Conservation (phyloP, 352 stramenopile species). For the Pythium apleroticum region DNA sequence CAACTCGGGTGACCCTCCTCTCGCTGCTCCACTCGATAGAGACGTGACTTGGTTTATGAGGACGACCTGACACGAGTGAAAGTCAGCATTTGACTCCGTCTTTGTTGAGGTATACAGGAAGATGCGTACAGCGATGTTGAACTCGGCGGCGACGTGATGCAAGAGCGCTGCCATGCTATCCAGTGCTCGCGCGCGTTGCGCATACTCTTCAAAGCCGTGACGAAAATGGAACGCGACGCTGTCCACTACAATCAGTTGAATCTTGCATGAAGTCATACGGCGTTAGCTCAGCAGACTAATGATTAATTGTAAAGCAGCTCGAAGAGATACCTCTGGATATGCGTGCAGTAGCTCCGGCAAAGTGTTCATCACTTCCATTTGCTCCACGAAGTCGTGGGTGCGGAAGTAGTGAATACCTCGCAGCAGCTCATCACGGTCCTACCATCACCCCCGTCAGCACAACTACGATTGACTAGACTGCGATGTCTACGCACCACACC, state of each 20-base stretch:
- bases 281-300: no score
- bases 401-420: conserved; percentile 73
- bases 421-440: conserved; percentile 82
- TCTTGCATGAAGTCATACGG: no score
- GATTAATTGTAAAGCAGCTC: no score
- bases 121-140: conserved; percentile 41
- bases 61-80: conserved; percentile 38
- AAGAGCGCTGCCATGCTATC: conserved; percentile 74
- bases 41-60: conserved; percentile 78
- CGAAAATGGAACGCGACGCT: conserved; percentile 94
- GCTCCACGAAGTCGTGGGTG: conserved; percentile 87
- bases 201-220: conserved; percentile 79
- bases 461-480: no score
- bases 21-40: conserved; percentile 26
- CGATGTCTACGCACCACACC: conserved; percentile 15
- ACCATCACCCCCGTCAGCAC: no score
- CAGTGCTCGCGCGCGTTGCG: conserved; percentile 60
- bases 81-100: neutral
- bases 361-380: conserved; percentile 84
- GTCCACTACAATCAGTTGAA: conserved; percentile 92
- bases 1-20: conserved; percentile 17
- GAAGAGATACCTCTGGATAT: conserved; percentile 39
- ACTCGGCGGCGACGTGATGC: conserved; percentile 48
- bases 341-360: conserved; percentile 57
- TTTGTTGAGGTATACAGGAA: neutral